Base-by-base conservation (phyloP, 106 monocot species). In the Posidonia australis region DNA sequence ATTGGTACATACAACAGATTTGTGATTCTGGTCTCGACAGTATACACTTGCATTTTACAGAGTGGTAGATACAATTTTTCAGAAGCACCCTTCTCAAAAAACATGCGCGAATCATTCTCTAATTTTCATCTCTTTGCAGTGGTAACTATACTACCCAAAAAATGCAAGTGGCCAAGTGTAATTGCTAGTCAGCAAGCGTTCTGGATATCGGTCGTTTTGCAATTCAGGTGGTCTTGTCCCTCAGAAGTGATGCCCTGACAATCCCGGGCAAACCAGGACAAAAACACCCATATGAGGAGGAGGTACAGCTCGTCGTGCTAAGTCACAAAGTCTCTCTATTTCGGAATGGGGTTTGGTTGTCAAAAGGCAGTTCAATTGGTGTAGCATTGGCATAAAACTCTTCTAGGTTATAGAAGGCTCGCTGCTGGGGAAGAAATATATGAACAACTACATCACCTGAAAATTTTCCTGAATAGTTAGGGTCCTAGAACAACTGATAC, bases 391-490 rank as follows among this genome's bases (percentile, higher is more conserved):
- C 91, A 46, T 99, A 99, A 64, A 99, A 99, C 60, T 99, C 98
- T 76, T 99, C 98, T 64, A 99, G 70, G 67, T 99, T 88, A 61
- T 99, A 99, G 73, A 75, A 91, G 25, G 78, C 85, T 67, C 98
- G 66, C 63, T 88, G 84, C 20, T 77, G 74, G 1, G 98, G 98
- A 27, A 92, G 85, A 72, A 99, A 99, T 79, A 99, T 99, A 62
- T 99, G 98, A 16, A 99, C 98, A 65, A 99, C 91, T 11, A 91
- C 98, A 69, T 99, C 98, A 67, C 98, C 98, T 99, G 82, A 68
- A 72, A 42, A 18, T 26, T 32, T 16, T 9, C 31, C 44, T 42
- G 9, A 3, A 62, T 16, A 19, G 11, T 30, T 48, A 47, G 10
- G n/a, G 32, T 26, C 31, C 18, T 26, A 54, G 20, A 56, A 41